Percentiles rank a stretch among this genome's conserved stretches.
Conservation (phyloP, 805 yeast species). For the Candida montana region DNA sequence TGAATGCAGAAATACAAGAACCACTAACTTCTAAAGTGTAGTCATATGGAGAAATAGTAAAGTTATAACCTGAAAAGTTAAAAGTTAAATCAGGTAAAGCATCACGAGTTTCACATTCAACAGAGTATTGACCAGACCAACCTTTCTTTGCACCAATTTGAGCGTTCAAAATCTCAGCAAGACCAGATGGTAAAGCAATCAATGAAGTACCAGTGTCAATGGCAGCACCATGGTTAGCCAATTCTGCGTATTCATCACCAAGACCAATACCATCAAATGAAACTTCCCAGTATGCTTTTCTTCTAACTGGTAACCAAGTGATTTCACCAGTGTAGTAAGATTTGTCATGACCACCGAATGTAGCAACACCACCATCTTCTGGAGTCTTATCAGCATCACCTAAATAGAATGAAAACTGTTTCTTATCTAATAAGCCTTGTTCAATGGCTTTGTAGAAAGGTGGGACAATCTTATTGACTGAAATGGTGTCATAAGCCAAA, state of each 20-base stretch:
- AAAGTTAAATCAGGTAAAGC: constrained; percentile 87
- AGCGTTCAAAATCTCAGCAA: constrained; percentile 92
- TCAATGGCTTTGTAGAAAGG: constrained; percentile 88
- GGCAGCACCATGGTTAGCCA: constrained; percentile 87
- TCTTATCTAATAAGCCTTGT: constrained; percentile 74
- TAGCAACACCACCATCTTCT: constrained; percentile 82
- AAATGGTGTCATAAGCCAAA: constrained; percentile 85
- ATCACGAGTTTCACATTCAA: constrained; percentile 85
- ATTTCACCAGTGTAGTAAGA: constrained; percentile 74
- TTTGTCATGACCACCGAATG: constrained; percentile 91
- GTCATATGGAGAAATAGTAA: constrained; percentile 84
- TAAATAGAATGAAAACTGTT: constrained; percentile 84
- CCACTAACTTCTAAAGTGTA: constrained; percentile 94
- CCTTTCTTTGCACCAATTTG: constrained; percentile 96
- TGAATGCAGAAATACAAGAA: constrained; percentile 92
- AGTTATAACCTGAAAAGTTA: constrained; percentile 84
- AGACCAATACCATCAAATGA: constrained; percentile 83
- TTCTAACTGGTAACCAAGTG: constrained; percentile 95
- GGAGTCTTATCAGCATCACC: constrained; percentile 71
- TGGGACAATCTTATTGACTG: constrained; percentile 86
- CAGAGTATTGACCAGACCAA: constrained; percentile 95
- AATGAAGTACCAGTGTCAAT: constrained; percentile 98
- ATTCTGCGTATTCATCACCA: constrained; percentile 86
- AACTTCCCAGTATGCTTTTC: constrained; percentile 99
- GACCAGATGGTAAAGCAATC: constrained; percentile 88